Conservation (phyloP, 2,329 filamentous ascomycete genomes). For the Paracoccidioides brasiliensis region DNA sequence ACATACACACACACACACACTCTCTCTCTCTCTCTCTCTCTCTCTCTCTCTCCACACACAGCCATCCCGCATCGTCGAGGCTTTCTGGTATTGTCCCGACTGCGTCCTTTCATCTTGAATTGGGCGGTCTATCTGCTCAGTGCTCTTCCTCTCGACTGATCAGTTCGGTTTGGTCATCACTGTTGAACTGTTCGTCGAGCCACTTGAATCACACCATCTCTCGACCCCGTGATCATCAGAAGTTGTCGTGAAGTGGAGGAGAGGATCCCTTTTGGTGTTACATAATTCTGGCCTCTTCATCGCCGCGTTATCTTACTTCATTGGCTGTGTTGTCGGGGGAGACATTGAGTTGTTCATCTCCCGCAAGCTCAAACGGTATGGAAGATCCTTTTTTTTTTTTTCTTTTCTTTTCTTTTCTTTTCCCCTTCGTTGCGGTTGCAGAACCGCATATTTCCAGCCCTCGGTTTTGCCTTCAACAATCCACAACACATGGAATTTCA, state of each 20-base stretch:
- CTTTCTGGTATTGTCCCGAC: constrained; percentile 8
- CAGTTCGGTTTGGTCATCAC: no score
- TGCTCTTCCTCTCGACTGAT: background rate
- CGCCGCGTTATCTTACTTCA: background rate
- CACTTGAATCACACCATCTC: no score
- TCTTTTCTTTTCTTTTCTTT: background rate
- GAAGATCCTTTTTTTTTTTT: background rate
- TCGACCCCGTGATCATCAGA: no score
- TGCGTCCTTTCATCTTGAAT: background rate
- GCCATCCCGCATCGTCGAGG: constrained; percentile 3
- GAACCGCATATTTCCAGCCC: constrained; percentile 1
- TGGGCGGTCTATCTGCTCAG: background rate
- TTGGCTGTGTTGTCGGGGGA: constrained; percentile 54
- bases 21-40: background rate
- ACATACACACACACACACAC: background rate
- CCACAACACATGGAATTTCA: background rate
- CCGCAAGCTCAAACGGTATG: constrained; percentile 26
- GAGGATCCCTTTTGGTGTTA: background rate
- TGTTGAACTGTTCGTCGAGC: no score
- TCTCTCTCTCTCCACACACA: background rate
- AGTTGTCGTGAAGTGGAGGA: background rate
- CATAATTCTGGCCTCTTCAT: background rate
- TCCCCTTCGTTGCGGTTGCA: background rate
- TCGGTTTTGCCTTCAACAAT: background rate
- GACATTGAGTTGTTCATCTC: constrained; percentile 99